Base-by-base conservation (phyloP, 2,329 filamentous ascomycete species). In the Pezicula neosporulosa region DNA sequence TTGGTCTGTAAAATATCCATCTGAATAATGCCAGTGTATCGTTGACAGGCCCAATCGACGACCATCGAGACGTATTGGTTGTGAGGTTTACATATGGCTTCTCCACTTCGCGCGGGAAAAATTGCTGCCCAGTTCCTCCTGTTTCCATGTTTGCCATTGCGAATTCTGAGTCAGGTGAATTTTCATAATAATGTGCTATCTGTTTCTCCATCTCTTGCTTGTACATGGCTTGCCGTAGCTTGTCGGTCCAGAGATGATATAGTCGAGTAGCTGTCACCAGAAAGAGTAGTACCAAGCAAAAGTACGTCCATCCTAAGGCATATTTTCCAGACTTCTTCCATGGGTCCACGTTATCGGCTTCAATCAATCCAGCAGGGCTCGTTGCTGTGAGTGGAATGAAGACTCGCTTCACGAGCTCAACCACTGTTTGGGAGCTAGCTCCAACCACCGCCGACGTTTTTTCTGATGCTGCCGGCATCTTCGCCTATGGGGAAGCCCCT, bases 161-260 rank as follows among this genome's bases (percentile, higher is more conserved):
- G 67, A 84, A 84, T 61, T 86, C 81, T 56, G 75, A 76, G 47
- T 77, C 75, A 18, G 78, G 78, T 51, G 78, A 79, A 33, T 74
- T 30, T 30, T 30, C 74, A 18, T 70, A 67, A 9, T 83, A 78
- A 47, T 75, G 68, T 52, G 68, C 80, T 66, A 82, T 85, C 61
- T 86, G 80, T 61, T 85, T 78, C 64, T 89, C 78, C 61, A 89
- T 78, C 66, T 90, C 84, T 65, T 94, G 86, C 72, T 95, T 93
- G 73, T 94, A 89, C 54, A 94, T 82, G 56, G 90, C 92, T 60
- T 92, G 89, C 59, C 92, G 83, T 59, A 96, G 90, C 73, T 94
- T 95, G 74, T 97, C 92, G 61, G 92, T 90, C 86, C 90, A 96
- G 60, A 87, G 85, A 69, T 96, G 88, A 77, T 92, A 96, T 65